Evolutionary conservation across 345 rosid species (phyloP).

Genomic region (Trapa incisa): DNA sequence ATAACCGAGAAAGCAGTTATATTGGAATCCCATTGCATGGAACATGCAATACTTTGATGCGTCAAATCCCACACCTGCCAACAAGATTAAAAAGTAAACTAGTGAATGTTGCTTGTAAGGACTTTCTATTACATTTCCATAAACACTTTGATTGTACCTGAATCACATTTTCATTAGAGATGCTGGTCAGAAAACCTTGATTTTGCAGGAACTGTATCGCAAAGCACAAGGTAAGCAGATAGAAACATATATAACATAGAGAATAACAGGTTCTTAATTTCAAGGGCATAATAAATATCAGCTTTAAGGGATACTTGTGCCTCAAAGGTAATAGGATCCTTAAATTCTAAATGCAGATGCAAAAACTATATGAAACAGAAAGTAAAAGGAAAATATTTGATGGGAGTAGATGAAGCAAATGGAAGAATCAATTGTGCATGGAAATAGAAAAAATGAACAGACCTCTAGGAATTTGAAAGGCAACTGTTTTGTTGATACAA

Average conservation of each 20-base stretch:
- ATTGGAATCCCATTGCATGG: constrained; percentile 47
- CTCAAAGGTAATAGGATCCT: neutral
- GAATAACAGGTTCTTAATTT: neutral
- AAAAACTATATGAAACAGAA: neutral
- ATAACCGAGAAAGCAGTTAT: constrained; percentile 53
- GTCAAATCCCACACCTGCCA: constrained; percentile 62
- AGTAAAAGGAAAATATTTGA: neutral
- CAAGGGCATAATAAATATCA: neutral
- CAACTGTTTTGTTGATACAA: constrained; percentile 54
- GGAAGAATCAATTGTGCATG: neutral
- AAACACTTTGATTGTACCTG: constrained; percentile 25
- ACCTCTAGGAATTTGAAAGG: constrained; percentile 76
- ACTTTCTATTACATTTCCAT: neutral
- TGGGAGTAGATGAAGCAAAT: neutral
- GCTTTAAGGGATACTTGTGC: neutral
- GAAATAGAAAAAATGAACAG: constrained; percentile 7
- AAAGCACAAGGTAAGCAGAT: neutral
- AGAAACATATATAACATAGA: neutral
- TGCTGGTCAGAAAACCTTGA: constrained; percentile 39
- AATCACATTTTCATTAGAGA: constrained; percentile 45
- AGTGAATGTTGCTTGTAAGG: neutral
- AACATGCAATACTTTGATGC: constrained; percentile 28
- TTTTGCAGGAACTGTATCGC: constrained; percentile 55
- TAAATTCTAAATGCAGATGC: neutral
- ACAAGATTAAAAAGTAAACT: constrained; percentile 4